Evolutionary conservation across 2,329 filamentous ascomycete genomes (phyloP).

Genomic region (Cercospora canescens): DNA sequence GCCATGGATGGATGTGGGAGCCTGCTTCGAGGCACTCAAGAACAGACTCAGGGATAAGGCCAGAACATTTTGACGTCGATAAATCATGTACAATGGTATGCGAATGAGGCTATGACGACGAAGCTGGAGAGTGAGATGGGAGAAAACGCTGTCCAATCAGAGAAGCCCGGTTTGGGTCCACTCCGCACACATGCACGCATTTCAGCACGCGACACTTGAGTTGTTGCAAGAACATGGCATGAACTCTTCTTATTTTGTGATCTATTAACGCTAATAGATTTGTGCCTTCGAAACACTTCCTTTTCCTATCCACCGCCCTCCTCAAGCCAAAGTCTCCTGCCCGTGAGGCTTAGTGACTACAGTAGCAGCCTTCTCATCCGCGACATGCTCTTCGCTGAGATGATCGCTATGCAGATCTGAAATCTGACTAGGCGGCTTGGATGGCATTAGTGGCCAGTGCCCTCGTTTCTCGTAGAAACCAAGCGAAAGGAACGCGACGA

Average conservation of each 20-base stretch:
- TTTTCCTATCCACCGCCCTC: neutral
- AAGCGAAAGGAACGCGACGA: slow-evolving; percentile 63
- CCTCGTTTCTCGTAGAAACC: slow-evolving; percentile 65
- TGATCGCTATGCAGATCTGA: slow-evolving; percentile 22
- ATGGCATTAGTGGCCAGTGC: slow-evolving; percentile 47
- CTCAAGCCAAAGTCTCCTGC: slow-evolving; percentile 11
- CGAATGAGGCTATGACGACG: neutral
- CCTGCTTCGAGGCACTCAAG: slow-evolving; percentile 1
- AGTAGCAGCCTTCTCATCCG: slow-evolving; percentile 21
- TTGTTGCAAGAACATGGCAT: neutral
- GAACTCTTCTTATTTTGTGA: neutral
- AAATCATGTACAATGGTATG: neutral
- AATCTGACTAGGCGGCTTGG: slow-evolving; percentile 22
- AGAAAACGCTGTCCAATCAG: neutral
- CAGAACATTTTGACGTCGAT: slow-evolving; percentile 45
- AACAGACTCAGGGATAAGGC: slow-evolving; percentile 49
- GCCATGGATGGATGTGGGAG: neutral
- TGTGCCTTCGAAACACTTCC: neutral
- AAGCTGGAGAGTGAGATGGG: neutral
- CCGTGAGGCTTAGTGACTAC: slow-evolving; percentile 6
- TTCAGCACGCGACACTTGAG: neutral
- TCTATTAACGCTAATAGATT: neutral
- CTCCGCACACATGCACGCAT: neutral
- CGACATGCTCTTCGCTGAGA: slow-evolving; percentile 23
- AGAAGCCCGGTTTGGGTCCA: neutral